Evolutionary conservation across 1,139 yeast species (phyloP).

Genomic region (Blastobotrys capitulatus): DNA sequence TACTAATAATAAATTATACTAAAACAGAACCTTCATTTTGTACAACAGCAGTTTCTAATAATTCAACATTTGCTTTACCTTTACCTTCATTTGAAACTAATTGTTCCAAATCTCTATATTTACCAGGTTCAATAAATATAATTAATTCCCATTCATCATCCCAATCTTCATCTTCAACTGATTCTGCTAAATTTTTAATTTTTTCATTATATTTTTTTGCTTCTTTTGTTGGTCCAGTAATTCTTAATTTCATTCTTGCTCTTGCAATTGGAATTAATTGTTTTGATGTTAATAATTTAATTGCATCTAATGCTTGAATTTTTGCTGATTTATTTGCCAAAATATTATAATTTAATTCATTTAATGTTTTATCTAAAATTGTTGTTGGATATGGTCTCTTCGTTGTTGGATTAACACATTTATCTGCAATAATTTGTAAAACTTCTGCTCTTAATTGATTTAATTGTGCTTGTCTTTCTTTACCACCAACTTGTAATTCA

Average conservation of each 20-base stretch:
- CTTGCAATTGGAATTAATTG: slow-evolving; percentile 91
- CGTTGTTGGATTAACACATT: slow-evolving; percentile 85
- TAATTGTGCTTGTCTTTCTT: slow-evolving; percentile 76
- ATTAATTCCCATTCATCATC: slow-evolving; percentile 51
- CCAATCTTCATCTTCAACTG: slow-evolving; percentile 49
- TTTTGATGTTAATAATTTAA: slow-evolving; percentile 63
- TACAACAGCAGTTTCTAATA: slow-evolving; percentile 84
- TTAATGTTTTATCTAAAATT: slow-evolving; percentile 83
- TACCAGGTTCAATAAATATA: slow-evolving; percentile 84
- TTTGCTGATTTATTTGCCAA: slow-evolving; percentile 78
- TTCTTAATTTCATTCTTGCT: slow-evolving; percentile 84
- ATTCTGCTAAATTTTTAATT: slow-evolving; percentile 47
- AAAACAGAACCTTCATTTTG: slow-evolving; percentile 45
- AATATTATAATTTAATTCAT: slow-evolving; percentile 75
- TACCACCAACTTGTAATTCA: slow-evolving; percentile 89
- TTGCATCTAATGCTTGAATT: slow-evolving; percentile 87
- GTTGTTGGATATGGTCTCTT: slow-evolving; percentile 91
- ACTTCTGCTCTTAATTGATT: slow-evolving; percentile 79
- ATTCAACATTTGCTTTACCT: slow-evolving; percentile 67
- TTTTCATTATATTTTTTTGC: slow-evolving; percentile 49
- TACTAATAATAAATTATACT: neutral
- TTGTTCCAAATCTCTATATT: slow-evolving; percentile 65
- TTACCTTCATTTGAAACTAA: slow-evolving; percentile 50
- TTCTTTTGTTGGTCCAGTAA: slow-evolving; percentile 42
- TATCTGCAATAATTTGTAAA: slow-evolving; percentile 75